phyloP scores from a whole-genome alignment of 2,329 filamentous ascomycete species.

The Coniella vitis region DNA sequence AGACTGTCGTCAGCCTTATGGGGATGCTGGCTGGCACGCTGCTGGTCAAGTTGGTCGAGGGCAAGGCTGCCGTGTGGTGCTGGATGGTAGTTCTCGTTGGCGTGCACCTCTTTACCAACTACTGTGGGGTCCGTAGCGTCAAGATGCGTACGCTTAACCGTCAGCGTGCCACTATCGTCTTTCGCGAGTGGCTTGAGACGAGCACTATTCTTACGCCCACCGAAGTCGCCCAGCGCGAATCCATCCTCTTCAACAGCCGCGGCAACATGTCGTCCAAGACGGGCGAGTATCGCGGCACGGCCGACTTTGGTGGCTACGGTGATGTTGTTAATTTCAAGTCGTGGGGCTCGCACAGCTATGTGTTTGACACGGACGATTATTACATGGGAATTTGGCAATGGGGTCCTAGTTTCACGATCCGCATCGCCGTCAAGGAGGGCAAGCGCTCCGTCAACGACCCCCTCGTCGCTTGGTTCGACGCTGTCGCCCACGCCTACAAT shows the following conservation, averaged over 20 bases:
- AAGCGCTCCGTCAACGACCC: constrained; percentile 28
- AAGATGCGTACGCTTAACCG: constrained; percentile 79
- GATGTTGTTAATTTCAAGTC: constrained; percentile 27
- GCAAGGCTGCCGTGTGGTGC: constrained; percentile 64
- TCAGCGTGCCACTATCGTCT: constrained; percentile 75
- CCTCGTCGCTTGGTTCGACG: constrained; percentile 32
- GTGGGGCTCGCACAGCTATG: constrained; percentile 28
- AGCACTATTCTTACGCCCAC: constrained; percentile 53
- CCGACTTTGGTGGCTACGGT: constrained; percentile 33
- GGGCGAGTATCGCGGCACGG: constrained; percentile 27
- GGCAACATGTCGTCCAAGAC: constrained; percentile 36
- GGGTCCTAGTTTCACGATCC: constrained; percentile 44
- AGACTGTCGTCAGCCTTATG: constrained; percentile 82
- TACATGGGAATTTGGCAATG: constrained; percentile 50
- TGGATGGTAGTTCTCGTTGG: constrained; percentile 65
- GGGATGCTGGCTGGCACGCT: constrained; percentile 81
- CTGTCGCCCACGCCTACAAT: constrained; percentile 34
- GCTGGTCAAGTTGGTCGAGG: constrained; percentile 69
- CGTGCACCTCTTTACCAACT: constrained; percentile 78
- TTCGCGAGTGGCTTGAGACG: constrained; percentile 49
- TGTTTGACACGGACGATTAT: constrained; percentile 43
- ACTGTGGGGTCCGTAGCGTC: constrained; percentile 76
- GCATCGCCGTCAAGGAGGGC: constrained; percentile 51
- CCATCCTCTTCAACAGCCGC: constrained; percentile 51
- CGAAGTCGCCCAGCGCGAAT: constrained; percentile 59